Evolutionary conservation across 2,329 filamentous ascomycete species (phyloP), one percentile per base, ranked within the genome.

Genomic region (Ophiocordyceps camponoti-rufipedis): DNA sequence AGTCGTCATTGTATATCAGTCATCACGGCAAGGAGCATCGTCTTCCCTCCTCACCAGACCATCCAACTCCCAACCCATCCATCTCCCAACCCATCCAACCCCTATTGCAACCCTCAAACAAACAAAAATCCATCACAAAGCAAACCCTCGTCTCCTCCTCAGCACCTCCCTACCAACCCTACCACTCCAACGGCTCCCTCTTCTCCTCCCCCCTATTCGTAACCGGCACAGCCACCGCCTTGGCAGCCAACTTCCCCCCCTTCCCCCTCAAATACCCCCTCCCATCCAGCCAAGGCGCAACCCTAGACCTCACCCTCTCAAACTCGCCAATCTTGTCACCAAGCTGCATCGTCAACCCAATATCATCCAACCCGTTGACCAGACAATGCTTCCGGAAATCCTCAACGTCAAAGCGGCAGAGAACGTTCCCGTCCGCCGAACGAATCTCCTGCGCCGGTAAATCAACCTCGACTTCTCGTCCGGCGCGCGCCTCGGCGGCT

Each of bases 321-420:
- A 91, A 94, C 48, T 72, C 73, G 47, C 74, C 68, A 58, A 96
- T 95, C 72, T 94, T 87, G 50, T 87, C 82, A 51, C 91, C 87
- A 66, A 85, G 75, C 66, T 93, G 85, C 72, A 95, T 85, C 6
- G 89, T 96, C 51, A 96, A 67, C 33, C 89, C 89, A 56, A 96
- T 96, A 55, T 96, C 91, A 59, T 96, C 89, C 10, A 96, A 77
- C 0, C 89, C 89, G 58, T 96, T 94, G 56, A 94, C 64, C 44
- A 96, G 68, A 63, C 89, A 96, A 67, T 96, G 86, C 67, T 93
- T 94, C 60, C 87, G 72, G 71, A 96, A 96, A 65, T 83, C 78
- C 59, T 96, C 89, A 6, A 94, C 84, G 1, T 94, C 82, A 57
- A 96, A 96, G 39, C 66, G 63, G 57, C 81, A 81, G 45, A 96